A percentile compares a stretch with the other conserved stretches of the same genome.
phyloP scores from a whole-genome alignment of 1,284 basidiomycete genomes.

The Xanthoconium separans region DNA sequence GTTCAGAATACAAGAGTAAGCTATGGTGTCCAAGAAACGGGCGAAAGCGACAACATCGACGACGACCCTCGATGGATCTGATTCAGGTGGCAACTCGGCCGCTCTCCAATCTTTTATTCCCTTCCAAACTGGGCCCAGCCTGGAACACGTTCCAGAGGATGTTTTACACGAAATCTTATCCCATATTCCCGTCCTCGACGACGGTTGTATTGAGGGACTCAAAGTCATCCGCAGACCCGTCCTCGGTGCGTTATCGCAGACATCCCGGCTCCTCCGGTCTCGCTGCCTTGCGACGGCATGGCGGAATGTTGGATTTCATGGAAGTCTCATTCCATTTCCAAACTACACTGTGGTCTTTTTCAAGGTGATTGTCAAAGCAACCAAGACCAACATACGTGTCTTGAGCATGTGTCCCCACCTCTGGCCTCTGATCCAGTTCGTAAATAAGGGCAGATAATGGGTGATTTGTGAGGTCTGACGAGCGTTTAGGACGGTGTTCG shows the following conservation, averaged over 20 bases:
- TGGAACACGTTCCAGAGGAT: not conserved
- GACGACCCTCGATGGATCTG: not conserved
- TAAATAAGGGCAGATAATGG: not conserved
- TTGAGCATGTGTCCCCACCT: conserved; percentile 7
- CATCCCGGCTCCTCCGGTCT: conserved; percentile 5
- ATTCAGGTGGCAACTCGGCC: not conserved
- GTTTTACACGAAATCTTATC: not conserved
- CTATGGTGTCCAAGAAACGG: not conserved
- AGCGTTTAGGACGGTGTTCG: conserved; percentile 26
- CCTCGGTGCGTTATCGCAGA: conserved; percentile 3
- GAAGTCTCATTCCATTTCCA: not conserved
- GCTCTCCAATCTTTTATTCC: not conserved
- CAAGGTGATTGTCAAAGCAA: not conserved
- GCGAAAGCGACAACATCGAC: not conserved
- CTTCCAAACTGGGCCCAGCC: not conserved
- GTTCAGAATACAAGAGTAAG: not conserved
- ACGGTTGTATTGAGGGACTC: not conserved
- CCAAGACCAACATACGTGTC: not conserved
- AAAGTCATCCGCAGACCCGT: not conserved
- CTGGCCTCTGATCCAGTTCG: conserved; percentile 13
- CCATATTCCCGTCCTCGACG: not conserved
- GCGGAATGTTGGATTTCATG: conserved; percentile 5
- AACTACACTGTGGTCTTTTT: not conserved
- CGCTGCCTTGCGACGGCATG: conserved; percentile 12
- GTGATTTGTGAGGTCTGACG: not conserved